Percentiles rank a stretch among this genome's conserved stretches.
phyloP scores from a whole-genome alignment of 2,329 filamentous ascomycete genomes.

The Penicillium fuscoglaucum region DNA sequence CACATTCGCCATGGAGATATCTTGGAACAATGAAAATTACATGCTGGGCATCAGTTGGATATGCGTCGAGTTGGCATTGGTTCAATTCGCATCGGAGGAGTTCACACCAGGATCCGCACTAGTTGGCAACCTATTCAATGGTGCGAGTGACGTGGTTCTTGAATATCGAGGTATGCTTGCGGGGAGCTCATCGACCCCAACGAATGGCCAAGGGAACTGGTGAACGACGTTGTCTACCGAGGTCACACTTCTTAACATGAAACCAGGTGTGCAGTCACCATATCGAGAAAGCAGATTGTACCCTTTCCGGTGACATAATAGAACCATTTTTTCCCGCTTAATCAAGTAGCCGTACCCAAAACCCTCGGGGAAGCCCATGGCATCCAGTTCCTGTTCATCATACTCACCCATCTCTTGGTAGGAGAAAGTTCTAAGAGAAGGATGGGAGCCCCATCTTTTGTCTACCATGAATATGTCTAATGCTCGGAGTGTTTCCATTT shows the following conservation, averaged over 20 bases:
- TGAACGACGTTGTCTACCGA: background rate
- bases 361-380: background rate
- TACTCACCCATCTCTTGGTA: background rate
- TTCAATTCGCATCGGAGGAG: background rate
- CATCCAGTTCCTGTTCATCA: background rate
- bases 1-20: background rate
- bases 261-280: background rate
- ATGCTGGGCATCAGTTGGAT: background rate
- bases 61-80: background rate
- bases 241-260: background rate
- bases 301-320: background rate
- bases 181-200: background rate
- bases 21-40: background rate
- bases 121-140: background rate
- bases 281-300: background rate
- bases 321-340: background rate
- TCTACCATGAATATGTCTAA: background rate
- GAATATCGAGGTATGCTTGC: background rate
- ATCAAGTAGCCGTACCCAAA: background rate
- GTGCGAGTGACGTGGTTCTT: background rate
- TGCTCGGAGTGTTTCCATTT: background rate
- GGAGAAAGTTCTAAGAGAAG: background rate
- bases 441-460: background rate
- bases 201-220: constrained; percentile 2
- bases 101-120: background rate